Base-by-base conservation (phyloP, 2,329 filamentous ascomycete genomes). In the Helicocarpus griseus region DNA sequence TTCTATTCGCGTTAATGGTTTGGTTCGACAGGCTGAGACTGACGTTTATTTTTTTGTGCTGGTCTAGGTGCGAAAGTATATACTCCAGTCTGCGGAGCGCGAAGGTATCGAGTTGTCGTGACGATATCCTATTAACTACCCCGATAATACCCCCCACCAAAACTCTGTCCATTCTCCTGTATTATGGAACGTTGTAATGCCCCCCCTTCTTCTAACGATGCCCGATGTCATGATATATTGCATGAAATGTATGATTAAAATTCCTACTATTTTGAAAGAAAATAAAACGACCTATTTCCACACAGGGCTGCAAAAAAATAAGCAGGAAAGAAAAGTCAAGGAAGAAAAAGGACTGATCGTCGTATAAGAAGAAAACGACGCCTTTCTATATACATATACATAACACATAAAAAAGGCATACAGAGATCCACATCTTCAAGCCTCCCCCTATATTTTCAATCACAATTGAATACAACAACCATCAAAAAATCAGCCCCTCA, bases 51-150 rank as follows among this genome's bases (percentile, higher is more conserved):
- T 21, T 43, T 49, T 46, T 38, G 17, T 49, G 11, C 9, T 24
- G 9, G 35, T 36, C 22, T 48, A 87, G 84, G 84, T 90, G 41
- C 80, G 81, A 57, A 81, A 78, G 53, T 96, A 87, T 68, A 86
- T 96, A 47, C 61, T 88, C 54, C 80, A 86, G 56, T 82, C 79
- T 53, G 88, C 88, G 9, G 89, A 94, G 70, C 80, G 83, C 51
- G 91, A 96, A 67, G 91, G 89, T 21, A 85, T 96, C 59, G 86
- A 85, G 52, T 59, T 83, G n/a, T 62, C 52, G 17, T 52, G 28
- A 53, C n/a, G 36, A 14, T 31, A 8, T 31, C 29, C 13, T 31
- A 13, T 3, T 8, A 7, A 31, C 13, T 8, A 7, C 7, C 7
- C 7, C 13, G 29, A 8, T 31, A 8, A 1, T 31, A 31, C 29